A percentile compares a stretch with the other conserved stretches of the same genome.
phyloP scores from a whole-genome alignment of 495 filamentous ascomycete genomes.

The Parathielavia hyrcaniae region DNA sequence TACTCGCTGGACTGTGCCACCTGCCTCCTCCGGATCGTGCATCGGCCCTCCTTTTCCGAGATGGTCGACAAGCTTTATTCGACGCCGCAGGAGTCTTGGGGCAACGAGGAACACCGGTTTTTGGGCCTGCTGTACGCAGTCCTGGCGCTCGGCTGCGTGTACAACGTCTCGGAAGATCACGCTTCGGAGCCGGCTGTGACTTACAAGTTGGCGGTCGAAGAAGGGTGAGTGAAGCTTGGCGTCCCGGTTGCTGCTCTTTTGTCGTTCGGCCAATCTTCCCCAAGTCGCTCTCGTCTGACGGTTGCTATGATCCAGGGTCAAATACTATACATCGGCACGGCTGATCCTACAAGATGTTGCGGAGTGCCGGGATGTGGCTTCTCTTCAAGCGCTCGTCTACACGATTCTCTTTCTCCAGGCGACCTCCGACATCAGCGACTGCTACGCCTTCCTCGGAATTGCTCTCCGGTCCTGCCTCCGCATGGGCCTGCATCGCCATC shows the following conservation, averaged over 20 bases:
- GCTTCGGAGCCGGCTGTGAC: constrained; percentile 27
- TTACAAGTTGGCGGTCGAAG: constrained; percentile 67
- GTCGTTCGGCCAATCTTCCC: constrained; percentile 11
- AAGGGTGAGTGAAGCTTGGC: constrained; percentile 60
- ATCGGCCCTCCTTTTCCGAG: constrained; percentile 75
- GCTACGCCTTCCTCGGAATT: constrained; percentile 89
- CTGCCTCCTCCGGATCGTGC: constrained; percentile 77
- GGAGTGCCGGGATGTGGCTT: constrained; percentile 78
- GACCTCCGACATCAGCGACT: constrained; percentile 83
- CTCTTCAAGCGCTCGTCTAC: constrained; percentile 80
- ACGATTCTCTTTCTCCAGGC: constrained; percentile 92
- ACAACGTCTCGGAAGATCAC: constrained; percentile 50
- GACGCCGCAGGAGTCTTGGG: constrained; percentile 58
- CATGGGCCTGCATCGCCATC: constrained; percentile 79
- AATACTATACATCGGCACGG: constrained; percentile 76
- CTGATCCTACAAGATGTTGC: constrained; percentile 76
- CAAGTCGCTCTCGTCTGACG: constrained; percentile 13
- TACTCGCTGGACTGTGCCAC: constrained; percentile 79
- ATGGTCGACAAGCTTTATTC: constrained; percentile 77
- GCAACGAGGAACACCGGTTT: constrained; percentile 70
- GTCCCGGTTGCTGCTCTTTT: neutral
- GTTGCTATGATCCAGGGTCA: constrained; percentile 50
- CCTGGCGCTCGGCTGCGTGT: constrained; percentile 82
- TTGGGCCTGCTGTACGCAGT: constrained; percentile 77
- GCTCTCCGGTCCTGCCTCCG: constrained; percentile 78